phyloP scores from a whole-genome alignment of 1,284 basidiomycete genomes.

The Tilletiopsis washingtonensis region DNA sequence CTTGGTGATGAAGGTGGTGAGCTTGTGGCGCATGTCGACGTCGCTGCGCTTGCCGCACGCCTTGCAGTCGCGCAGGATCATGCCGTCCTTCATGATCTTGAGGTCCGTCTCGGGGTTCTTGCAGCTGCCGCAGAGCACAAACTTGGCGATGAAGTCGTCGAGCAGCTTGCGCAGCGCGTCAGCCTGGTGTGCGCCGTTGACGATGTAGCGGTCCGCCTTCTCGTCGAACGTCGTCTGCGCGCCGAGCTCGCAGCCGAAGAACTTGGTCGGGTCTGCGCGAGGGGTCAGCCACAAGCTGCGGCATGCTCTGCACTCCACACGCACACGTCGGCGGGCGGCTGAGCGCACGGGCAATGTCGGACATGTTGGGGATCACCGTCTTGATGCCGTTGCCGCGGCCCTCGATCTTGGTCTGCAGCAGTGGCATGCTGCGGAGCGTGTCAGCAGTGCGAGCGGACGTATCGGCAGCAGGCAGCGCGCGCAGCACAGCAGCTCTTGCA shows the following conservation, averaged over 20 bases:
- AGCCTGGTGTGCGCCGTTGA: conserved; percentile 93
- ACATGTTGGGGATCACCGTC: conserved; percentile 76
- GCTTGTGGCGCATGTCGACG: conserved; percentile 94
- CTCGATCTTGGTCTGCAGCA: conserved; percentile 92
- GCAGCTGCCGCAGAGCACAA: conserved; percentile 93
- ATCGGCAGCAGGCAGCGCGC: background rate
- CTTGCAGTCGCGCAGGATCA: conserved; percentile 94
- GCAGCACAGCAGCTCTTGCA: background rate
- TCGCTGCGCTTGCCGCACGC: conserved; percentile 87
- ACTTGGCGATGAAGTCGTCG: conserved; percentile 89
- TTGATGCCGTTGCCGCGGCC: conserved; percentile 99
- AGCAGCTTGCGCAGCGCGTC: conserved; percentile 87
- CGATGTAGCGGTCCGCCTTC: conserved; percentile 95
- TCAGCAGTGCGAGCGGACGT: no score
- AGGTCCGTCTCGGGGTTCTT: conserved; percentile 99
- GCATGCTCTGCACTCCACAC: conserved; percentile 13
- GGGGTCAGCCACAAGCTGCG: background rate
- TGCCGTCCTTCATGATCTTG: conserved; percentile 68
- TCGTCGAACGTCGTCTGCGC: conserved; percentile 95
- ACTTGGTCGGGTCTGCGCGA: conserved; percentile 81
- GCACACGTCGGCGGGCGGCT: conserved; percentile 77
- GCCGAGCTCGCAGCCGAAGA: conserved; percentile 96
- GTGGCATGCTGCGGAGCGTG: conserved; percentile 81
- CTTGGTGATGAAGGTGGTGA: conserved; percentile 92
- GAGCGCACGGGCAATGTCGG: conserved; percentile 90